Percentiles rank a stretch among this genome's conserved stretches.
Conservation (phyloP, 495 filamentous ascomycete species). For the Poronia punctata region DNA sequence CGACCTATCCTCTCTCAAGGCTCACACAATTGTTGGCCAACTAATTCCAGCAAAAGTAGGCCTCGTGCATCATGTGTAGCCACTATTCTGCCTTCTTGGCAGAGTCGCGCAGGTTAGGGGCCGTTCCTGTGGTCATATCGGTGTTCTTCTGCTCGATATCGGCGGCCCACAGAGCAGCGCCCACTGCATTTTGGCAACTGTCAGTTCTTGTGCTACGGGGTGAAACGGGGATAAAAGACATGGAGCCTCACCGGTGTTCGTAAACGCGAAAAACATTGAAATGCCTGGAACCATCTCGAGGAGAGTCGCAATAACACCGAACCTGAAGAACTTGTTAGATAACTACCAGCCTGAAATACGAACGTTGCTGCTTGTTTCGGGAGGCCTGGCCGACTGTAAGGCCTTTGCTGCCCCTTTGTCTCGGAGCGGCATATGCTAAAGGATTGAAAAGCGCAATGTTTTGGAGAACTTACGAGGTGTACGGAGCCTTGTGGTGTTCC, state of each 20-base stretch:
- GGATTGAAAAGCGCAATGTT: neutral
- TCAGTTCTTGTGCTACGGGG: constrained; percentile 14
- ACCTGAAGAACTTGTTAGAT: constrained; percentile 41
- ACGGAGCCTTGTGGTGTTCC: constrained; percentile 53
- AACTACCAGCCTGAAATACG: neutral
- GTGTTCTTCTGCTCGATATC: constrained; percentile 68
- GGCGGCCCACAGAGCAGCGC: constrained; percentile 88
- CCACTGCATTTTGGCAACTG: constrained; percentile 40
- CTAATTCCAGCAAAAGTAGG: constrained; percentile 21
- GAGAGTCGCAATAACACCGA: constrained; percentile 67
- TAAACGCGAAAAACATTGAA: constrained; percentile 82
- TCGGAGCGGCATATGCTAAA: no score
- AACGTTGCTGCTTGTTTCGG: neutral
- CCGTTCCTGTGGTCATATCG: constrained; percentile 42
- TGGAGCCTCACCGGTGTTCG: constrained; percentile 63
- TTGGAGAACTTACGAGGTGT: constrained; percentile 60
- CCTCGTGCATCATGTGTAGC: constrained; percentile 11
- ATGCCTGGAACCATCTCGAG: constrained; percentile 80
- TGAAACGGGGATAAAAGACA: neutral
- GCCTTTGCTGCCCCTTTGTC: no score
- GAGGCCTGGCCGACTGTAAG: no score
- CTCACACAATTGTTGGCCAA: constrained; percentile 9
- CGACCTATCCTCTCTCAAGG: neutral
- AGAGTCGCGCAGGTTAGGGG: constrained; percentile 46
- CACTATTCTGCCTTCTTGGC: constrained; percentile 48